Evolutionary conservation across 768 basidiomycete genomes (phyloP), one percentile per base, ranked within the genome.

Genomic region (Cyclocybe cylindracea): DNA sequence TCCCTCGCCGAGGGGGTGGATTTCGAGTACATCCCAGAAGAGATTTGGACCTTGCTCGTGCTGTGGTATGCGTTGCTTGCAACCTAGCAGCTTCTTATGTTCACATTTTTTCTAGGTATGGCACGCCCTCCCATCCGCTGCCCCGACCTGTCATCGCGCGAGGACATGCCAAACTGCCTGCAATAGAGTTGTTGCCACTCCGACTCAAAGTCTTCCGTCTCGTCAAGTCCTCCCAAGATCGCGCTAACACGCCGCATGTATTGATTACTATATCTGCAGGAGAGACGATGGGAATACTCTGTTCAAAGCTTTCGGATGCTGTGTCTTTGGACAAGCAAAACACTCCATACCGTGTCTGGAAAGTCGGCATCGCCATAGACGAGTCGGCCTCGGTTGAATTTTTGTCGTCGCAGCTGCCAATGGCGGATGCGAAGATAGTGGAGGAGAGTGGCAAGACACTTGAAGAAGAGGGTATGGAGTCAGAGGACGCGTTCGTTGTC

Each of bases 121-220:
- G 92, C 7, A 59, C 72, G 38, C 71, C 85, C 3, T 66, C 63
- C 3, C 71, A 76, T 46, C 76, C 82, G 1, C 70, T 94, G 35
- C 81, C 85, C 32, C 82, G 91, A 40, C 77, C 76, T 13, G 86
- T 94, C 44, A 82, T 93, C 54, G 68, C 74, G 7, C 77, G 83
- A 47, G 87, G 87, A 1, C 64, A 74, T 38, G 54, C 67, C 10
- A 77, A 78, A 48, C 69, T 78, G 51, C 67, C 80, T 10, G 66
- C 77, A 10, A 69, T 96, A 46, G 93, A 96, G 69, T 76, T 93
- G 36, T 78, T 80, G 50, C 91, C 91, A 18, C 84, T 87, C 1
- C 73, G 72, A 14, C 69, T 93, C 60, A 80, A 76, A 55, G 80
- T 84, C 34, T 76, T 84, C 59, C 70, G 71, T 46, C 70, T 87